Evolutionary conservation across 768 basidiomycete species (phyloP).

Genomic region (Boletus pseudopeckii): DNA sequence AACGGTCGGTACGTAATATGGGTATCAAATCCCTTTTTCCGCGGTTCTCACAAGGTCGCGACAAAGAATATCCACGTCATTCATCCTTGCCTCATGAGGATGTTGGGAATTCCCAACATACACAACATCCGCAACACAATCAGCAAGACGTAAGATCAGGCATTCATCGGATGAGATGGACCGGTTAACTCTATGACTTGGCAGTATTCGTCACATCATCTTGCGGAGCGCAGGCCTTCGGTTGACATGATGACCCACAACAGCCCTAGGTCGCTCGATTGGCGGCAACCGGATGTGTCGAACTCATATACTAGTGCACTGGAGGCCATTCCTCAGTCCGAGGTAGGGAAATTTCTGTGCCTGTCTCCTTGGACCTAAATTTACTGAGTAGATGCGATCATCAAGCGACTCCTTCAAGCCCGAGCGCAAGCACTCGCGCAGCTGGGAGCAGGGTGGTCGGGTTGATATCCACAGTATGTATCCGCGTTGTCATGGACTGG

Average conservation of each 20-base stretch:
- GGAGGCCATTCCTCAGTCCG: slow-evolving; percentile 33
- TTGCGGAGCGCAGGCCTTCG: slow-evolving; percentile 32
- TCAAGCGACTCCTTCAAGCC: slow-evolving; percentile 39
- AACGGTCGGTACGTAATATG: slow-evolving; percentile 31
- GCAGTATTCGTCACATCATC: slow-evolving; percentile 33
- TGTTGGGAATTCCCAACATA: slow-evolving; percentile 27
- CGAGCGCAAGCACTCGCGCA: slow-evolving; percentile 58
- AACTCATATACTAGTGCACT: slow-evolving; percentile 28
- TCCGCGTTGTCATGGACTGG: slow-evolving; percentile 8
- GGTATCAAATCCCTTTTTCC: slow-evolving; percentile 5
- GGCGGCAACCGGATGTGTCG: slow-evolving; percentile 33
- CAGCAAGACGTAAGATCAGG: slow-evolving; percentile 33
- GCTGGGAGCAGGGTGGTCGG: slow-evolving; percentile 53
- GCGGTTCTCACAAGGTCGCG: slow-evolving; percentile 18
- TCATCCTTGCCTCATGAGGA: slow-evolving; percentile 32
- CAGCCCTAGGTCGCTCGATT: slow-evolving; percentile 32
- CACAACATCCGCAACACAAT: slow-evolving; percentile 28
- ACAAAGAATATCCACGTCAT: slow-evolving; percentile 34
- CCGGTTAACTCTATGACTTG: slow-evolving; percentile 21
- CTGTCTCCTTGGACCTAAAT: slow-evolving; percentile 24
- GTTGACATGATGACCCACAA: slow-evolving; percentile 34
- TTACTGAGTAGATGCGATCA: slow-evolving; percentile 35
- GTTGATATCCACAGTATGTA: slow-evolving; percentile 32
- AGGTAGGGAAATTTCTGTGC: slow-evolving; percentile 24
- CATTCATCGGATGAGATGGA: slow-evolving; percentile 10